Evolutionary conservation across 2,329 filamentous ascomycete species (phyloP), one percentile per base, ranked within the genome.

Genomic region (Aspergillus flavus): DNA sequence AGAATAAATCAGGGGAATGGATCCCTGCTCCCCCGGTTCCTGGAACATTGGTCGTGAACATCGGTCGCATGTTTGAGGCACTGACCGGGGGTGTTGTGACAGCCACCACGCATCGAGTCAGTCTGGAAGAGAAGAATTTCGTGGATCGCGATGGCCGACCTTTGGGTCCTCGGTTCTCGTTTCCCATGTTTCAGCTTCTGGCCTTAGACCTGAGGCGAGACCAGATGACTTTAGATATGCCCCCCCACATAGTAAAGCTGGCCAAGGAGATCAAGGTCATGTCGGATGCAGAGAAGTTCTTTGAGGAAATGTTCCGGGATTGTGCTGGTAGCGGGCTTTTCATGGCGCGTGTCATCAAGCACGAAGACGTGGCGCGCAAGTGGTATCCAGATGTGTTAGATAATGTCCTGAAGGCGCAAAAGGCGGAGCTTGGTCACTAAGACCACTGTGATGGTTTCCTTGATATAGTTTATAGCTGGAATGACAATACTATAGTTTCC

Each of bases 11-110:
- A 4, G 80, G 79, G 1, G 67, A 72, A 41, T 82, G 79, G 80
- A 71, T 82, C 32, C 70, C 76, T 39, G 79, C 75, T 10, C 69
- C 71, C 32, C 79, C 79, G 0, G 71, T 80, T 3, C 71, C 74
- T 1, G 77, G 75, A 0, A 76, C 78, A 0, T 72, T 81, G 30
- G 79, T 81, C 1, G 78, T 82, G 61, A 81, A 81, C 50, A 79
- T 82, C 36, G 79, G 76, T 1, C 69, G 65, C 7, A 57, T 53
- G 21, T 57, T 72, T 5, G 69, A 70, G 57, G 59, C 63, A 5
- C 36, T 71, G 41, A 70, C 68, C 16, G 46, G 59, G 6, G 69
- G 67, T 14, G 66, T 71, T 4, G 71, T 69, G 28, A 62, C 61
- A 30, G 69, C 69, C 4, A 70, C 69, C 6, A 71, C 69, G 6